Evolutionary conservation across 2,329 filamentous ascomycete genomes (phyloP), one percentile per base, ranked within the genome.

Genomic region (Ophiostoma sp.): DNA sequence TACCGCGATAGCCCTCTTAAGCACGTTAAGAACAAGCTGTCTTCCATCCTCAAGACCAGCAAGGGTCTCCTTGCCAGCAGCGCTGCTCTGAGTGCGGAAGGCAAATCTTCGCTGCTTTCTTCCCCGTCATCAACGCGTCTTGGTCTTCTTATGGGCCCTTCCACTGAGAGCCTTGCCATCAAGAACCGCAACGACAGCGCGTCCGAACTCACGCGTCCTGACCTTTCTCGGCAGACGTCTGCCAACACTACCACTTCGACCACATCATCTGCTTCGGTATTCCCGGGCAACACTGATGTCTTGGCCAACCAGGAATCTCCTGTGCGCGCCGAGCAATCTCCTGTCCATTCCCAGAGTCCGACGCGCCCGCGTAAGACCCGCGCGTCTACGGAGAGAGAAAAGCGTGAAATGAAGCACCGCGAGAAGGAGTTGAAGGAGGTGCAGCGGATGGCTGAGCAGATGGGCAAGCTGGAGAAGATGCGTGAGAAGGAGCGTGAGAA

Each of bases 21-120:
- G 81, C 94, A 96, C 70, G 95, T 96, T 36, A 98, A 97, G 83
- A 93, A 93, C 79, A 97, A 94, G 80, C 86, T 98, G 66, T 97
- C 95, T 64, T 97, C 95, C 11, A 94, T 97, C 74, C 85, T 98
- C 78, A 95, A 94, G 82, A 93, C 91, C 72, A 96, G 95, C 3
- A 95, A 93, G 81, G 93, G 92, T 17, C 88, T 98, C 68, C 91
- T 98, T 75, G 93, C 92, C 22, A 97, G 92, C 77, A 95, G 89
- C 77, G 89, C 89, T 2, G 88, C 86, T 19, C 82, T 88, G 50
- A 91, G 88, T 77, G 89, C 89, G 0, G 89, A 91, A 76, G 87
- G 87, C 8, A 91, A 90, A 77, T 84, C 85, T 0, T 86, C 85
- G 3, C 79, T 90, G 7, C 78, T 89, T 25, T 90, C 89, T 3